These are phyloP conservation scores for Flaveria robusta DNA, from an alignment of 129 eudicot genomes.

Conservation along the genomic window DNA sequence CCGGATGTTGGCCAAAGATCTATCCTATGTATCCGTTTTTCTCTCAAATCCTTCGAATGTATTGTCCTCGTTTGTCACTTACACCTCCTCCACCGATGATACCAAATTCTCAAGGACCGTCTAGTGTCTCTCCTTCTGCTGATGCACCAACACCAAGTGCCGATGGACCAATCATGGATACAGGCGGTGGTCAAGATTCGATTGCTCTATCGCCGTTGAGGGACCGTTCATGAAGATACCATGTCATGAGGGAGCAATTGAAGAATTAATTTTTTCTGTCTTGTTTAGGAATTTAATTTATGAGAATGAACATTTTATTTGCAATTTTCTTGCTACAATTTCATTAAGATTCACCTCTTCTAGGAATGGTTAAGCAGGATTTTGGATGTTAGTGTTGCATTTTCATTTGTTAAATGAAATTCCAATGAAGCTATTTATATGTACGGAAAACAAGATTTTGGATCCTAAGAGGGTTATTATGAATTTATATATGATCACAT, in stretches of 20 bases:
- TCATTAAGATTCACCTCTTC: not conserved
- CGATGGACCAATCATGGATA: not conserved
- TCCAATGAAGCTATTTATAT: not conserved
- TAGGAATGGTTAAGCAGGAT: not conserved
- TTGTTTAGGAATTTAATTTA: not conserved
- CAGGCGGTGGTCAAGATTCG: not conserved
- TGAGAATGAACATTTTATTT: not conserved
- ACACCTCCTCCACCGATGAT: constrained; percentile 14
- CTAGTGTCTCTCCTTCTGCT: too few species aligned
- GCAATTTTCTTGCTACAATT: constrained; percentile 6
- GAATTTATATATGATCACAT: not conserved
- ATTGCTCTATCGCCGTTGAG: constrained; percentile 15
- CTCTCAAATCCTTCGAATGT: not conserved
- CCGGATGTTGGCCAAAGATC: constrained; percentile 29
- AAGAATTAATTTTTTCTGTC: not conserved
- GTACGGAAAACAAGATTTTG: not conserved
- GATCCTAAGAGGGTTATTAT: not conserved
- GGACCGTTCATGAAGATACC: constrained; percentile 14
- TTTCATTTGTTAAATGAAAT: not conserved
- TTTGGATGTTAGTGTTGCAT: constrained; percentile 2
- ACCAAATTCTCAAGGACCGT: constrained; percentile 12
- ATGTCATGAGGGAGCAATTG: constrained; percentile 7
- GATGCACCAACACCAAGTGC: constrained; percentile 25
- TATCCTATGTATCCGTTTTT: constrained; percentile 26
- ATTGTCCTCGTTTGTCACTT: constrained; percentile 17